These are phyloP conservation scores for Penicillium diatomitis DNA, from an alignment of 495 filamentous ascomycete species.

Conservation along the genomic window DNA sequence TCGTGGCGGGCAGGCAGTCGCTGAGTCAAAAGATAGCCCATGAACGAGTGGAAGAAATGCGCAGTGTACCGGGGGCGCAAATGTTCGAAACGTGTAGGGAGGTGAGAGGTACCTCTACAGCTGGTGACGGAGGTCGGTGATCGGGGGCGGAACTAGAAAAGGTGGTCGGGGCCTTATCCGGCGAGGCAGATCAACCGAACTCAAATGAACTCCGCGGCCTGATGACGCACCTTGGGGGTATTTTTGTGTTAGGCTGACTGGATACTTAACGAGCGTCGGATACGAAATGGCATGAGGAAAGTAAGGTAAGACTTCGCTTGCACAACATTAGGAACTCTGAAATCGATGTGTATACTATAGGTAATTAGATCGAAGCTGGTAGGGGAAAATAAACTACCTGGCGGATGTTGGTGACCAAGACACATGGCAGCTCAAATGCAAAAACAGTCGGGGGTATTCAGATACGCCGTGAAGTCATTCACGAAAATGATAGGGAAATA, in stretches of 20 bases:
- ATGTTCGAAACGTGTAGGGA: not conserved
- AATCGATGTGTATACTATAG: no score
- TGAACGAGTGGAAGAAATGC: conserved; percentile 5
- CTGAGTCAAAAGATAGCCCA: conserved; percentile 12
- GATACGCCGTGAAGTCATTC: not conserved
- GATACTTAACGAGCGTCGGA: not conserved
- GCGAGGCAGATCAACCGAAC: conserved; percentile 14
- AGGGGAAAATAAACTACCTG: no score
- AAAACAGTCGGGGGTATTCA: not conserved
- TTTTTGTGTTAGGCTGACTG: conserved; percentile 8
- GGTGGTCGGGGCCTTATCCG: conserved; percentile 9
- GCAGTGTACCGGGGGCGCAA: not conserved
- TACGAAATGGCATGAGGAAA: not conserved
- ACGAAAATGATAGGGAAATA: not conserved
- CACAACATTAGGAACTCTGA: no score
- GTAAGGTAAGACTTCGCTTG: not conserved
- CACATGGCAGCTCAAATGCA: not conserved
- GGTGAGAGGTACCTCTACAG: conserved; percentile 7
- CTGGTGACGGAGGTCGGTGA: conserved; percentile 9
- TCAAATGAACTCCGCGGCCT: conserved; percentile 15
- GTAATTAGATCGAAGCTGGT: no score
- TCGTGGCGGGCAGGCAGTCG: conserved; percentile 20
- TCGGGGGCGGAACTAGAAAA: conserved; percentile 8
- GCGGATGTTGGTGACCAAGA: no score
- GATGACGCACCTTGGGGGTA: conserved; percentile 15